Base-by-base conservation (phyloP, 2,329 filamentous ascomycete genomes). In the Diaporthe nobilis region DNA sequence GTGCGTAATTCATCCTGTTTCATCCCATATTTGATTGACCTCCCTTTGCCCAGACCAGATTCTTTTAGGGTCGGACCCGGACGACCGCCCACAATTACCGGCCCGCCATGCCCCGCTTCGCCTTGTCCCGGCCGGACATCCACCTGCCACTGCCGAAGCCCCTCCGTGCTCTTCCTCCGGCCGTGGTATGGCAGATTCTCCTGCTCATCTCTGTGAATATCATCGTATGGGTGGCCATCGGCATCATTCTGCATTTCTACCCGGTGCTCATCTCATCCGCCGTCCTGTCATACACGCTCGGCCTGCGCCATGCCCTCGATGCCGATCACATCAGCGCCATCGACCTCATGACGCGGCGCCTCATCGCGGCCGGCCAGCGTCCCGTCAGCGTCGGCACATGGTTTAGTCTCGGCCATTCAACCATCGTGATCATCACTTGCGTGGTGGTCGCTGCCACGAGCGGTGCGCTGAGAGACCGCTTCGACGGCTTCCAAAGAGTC, bases 341-440 rank as follows among this genome's bases (percentile, higher is more conserved):
- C 80, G 96, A 98, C 84, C 90, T 98, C 51, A 98, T 97, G 93
- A 98, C 97, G 0, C 90, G 97, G 4, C 92, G 96, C 9, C 90
- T 98, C 34, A 92, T 98, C 51, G 96, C 96, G 0, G 91, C 94
- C 0, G 95, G 95, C 25, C 95, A 97, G 81, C 91, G 91, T 2
- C 96, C 96, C 2, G 95, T 97, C 15, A 96, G 96, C 0, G 96
- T 98, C 1, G 97, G 96, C 58, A 98, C 95, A 1, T 98, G 95
- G 83, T 98, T 99, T 87, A 96, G 94, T 0, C 90, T 98, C 0
- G 96, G 97, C 0, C 96, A 98, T 85, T 97, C 94, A 34, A 98
- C 96, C 3, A 95, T 98, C 80, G 96, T 98, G 34, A 88, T 98
- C 75, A 87, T 97, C 78, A 98, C 96, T 0, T 98, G 95, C 67